Conservation (phyloP, 371 early-diverging fungal genomes). For the Syncephalastrum monosporum region DNA sequence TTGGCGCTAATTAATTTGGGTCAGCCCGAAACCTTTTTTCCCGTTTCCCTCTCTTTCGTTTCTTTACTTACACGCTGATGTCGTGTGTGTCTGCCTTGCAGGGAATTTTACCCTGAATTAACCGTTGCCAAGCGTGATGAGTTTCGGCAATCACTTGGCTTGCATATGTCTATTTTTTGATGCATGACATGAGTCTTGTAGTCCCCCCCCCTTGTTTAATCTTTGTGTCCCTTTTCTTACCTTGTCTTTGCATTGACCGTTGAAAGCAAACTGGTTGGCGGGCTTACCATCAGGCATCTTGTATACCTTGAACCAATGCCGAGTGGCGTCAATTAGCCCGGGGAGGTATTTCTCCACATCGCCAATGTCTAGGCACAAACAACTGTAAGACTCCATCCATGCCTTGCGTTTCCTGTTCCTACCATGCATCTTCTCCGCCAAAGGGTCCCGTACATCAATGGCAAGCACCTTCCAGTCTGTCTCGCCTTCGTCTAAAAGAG, state of each 20-base stretch:
- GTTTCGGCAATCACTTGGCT: conserved; percentile 50
- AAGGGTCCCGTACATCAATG: conserved; percentile 90
- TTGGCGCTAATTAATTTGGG: conserved; percentile 21
- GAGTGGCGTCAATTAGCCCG: conserved; percentile 92
- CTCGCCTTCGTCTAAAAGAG: conserved; percentile 95
- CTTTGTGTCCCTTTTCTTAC: conserved; percentile 18
- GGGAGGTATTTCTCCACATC: conserved; percentile 97
- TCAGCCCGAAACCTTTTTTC: neutral
- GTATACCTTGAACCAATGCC: conserved; percentile 99
- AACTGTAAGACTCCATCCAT: neutral
- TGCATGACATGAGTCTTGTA: conserved; percentile 4
- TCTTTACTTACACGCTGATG: conserved; percentile 20
- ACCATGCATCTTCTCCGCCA: conserved; percentile 84
- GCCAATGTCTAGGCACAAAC: conserved; percentile 69
- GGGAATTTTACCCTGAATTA: conserved; percentile 44
- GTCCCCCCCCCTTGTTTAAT: neutral
- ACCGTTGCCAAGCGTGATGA: conserved; percentile 58
- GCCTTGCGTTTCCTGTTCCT: conserved; percentile 6
- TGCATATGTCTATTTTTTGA: conserved; percentile 43
- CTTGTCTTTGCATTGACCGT: conserved; percentile 86
- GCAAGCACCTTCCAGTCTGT: conserved; percentile 98
- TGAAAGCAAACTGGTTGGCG: conserved; percentile 97
- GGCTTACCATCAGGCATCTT: conserved; percentile 99
- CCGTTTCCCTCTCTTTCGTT: neutral
- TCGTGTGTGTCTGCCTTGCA: conserved; percentile 37